These are phyloP conservation scores for Naganishia cerealis DNA, from an alignment of 1,284 basidiomycete species.

Conservation along the genomic window DNA sequence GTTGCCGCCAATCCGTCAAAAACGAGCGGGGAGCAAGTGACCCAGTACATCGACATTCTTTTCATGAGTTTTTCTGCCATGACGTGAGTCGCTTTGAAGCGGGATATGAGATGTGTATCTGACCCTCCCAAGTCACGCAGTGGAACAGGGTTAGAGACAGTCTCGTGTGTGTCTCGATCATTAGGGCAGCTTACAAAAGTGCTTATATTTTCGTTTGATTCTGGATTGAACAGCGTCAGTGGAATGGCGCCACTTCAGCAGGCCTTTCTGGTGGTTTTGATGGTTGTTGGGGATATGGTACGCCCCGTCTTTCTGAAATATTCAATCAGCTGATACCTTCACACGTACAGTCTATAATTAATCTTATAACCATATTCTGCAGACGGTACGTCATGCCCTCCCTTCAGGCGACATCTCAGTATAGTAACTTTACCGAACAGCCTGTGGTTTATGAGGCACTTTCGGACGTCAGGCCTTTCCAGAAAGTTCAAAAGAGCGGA, in stretches of 20 bases:
- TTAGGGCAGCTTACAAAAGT: no score
- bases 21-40: conserved; percentile 37
- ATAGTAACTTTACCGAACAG: background rate
- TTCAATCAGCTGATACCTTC: background rate
- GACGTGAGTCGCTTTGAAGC: conserved; percentile 40
- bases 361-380: conserved; percentile 44
- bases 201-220: background rate
- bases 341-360: conserved; percentile 37
- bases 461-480: background rate
- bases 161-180: background rate
- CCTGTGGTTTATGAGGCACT: conserved; percentile 13
- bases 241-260: conserved; percentile 45
- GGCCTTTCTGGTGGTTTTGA: conserved; percentile 44
- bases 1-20: conserved; percentile 42
- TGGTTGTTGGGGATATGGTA: conserved; percentile 43
- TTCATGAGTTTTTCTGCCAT: conserved; percentile 45
- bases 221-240: conserved; percentile 37
- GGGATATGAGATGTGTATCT: background rate
- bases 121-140: background rate
- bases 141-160: conserved; percentile 16
- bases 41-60: conserved; percentile 42
- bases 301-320: background rate
- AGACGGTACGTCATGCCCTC: conserved; percentile 36
- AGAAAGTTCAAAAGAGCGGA: background rate
- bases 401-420: background rate